Conservation (phyloP, 495 filamentous ascomycete genomes). For the Podospora appendiculata region DNA sequence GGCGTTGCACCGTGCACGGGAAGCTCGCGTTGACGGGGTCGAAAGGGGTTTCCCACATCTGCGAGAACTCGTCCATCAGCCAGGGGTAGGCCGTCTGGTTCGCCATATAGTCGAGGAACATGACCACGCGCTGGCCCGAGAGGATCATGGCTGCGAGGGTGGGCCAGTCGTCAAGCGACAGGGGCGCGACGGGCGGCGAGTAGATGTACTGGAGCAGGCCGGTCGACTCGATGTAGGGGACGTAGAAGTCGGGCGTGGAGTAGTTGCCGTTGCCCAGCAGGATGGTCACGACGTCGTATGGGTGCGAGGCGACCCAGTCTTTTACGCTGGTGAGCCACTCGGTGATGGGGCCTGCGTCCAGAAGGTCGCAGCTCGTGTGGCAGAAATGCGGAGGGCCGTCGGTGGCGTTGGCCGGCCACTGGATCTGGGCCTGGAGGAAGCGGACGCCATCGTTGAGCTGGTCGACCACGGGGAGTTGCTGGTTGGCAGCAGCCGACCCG, state of each 20-base stretch:
- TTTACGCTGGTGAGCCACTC: constrained; percentile 62
- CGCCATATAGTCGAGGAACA: constrained; percentile 71
- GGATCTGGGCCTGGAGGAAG: constrained; percentile 81
- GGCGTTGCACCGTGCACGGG: constrained; percentile 64
- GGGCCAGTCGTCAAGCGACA: constrained; percentile 74
- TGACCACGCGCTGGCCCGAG: constrained; percentile 40
- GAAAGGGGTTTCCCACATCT: constrained; percentile 72
- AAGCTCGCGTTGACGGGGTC: constrained; percentile 55
- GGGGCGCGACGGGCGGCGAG: constrained; percentile 57
- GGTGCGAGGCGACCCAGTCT: constrained; percentile 66
- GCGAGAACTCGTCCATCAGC: constrained; percentile 65
- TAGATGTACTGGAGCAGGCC: constrained; percentile 67
- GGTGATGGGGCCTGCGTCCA: constrained; percentile 71
- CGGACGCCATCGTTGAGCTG: constrained; percentile 86
- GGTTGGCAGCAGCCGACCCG: constrained; percentile 72
- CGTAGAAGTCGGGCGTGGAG: constrained; percentile 35
- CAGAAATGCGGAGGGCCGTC: constrained; percentile 50
- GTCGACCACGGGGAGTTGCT: constrained; percentile 55
- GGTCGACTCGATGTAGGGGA: constrained; percentile 48
- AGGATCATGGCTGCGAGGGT: constrained; percentile 74
- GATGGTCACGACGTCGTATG: constrained; percentile 88
- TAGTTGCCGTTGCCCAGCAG: constrained; percentile 79
- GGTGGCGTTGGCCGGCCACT: constrained; percentile 32
- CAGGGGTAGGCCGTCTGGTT: constrained; percentile 71
- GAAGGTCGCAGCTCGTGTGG: constrained; percentile 71